These are phyloP conservation scores for Ochetophila trinervis DNA, from an alignment of 306 rosid genomes.

Conservation along the genomic window DNA sequence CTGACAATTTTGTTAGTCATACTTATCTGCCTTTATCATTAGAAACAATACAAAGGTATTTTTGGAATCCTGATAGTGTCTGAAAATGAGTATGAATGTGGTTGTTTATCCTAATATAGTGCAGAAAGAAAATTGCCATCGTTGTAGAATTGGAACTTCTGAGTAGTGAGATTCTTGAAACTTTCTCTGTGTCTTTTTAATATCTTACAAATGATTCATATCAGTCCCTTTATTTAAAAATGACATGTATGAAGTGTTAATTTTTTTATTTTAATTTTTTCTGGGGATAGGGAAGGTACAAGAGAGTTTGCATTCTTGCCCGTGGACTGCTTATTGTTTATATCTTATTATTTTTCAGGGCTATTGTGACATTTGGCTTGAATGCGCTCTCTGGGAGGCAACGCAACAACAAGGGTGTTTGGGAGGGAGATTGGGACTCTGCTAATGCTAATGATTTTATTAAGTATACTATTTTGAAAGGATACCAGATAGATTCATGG, in stretches of 20 bases:
- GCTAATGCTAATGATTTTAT: slow-evolving; percentile 61
- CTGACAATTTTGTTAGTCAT: not conserved
- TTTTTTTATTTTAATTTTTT: not conserved
- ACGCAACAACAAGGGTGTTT: slow-evolving; percentile 29
- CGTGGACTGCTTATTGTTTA: slow-evolving; percentile 4
- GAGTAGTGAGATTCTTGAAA: not conserved
- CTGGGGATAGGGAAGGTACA: not conserved
- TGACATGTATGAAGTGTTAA: not conserved
- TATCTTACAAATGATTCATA: not conserved
- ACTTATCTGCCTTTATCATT: not conserved
- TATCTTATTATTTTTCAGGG: slow-evolving; percentile 46
- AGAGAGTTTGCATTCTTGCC: not conserved
- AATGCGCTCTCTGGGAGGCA: slow-evolving; percentile 90
- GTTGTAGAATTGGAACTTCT: not conserved
- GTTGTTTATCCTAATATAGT: not conserved
- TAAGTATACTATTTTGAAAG: slow-evolving; percentile 64
- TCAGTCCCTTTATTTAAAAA: not conserved
- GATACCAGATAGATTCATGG: slow-evolving; percentile 82
- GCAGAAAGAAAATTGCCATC: not conserved
- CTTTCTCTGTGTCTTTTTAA: not conserved
- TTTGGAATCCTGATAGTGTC: not conserved
- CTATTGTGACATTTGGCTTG: slow-evolving; percentile 76
- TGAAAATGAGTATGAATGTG: not conserved
- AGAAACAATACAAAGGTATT: not conserved
- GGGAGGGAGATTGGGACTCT: slow-evolving; percentile 93